These are phyloP conservation scores for Camelina hispida DNA, from an alignment of 345 rosid genomes.

Conservation along the genomic window DNA sequence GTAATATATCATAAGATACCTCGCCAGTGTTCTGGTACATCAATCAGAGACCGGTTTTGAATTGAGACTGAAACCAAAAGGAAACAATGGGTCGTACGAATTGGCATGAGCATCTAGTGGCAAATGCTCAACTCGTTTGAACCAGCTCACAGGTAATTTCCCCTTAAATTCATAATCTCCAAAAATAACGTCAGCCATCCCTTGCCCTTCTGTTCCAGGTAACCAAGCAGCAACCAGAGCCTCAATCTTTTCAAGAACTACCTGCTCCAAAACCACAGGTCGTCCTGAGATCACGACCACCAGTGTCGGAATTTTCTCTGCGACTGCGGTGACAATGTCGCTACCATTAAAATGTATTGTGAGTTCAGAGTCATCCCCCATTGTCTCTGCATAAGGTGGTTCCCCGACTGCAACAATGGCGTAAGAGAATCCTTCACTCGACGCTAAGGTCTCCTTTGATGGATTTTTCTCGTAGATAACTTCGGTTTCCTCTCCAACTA, in stretches of 20 bases:
- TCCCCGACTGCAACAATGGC: constrained; percentile 90
- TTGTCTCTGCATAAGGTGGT: constrained; percentile 71
- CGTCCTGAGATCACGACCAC: constrained; percentile 76
- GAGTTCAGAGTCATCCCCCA: constrained; percentile 64
- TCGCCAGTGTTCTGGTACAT: background rate
- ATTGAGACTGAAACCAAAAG: constrained; percentile 69
- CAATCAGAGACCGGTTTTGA: constrained; percentile 13
- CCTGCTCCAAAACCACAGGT: constrained; percentile 65
- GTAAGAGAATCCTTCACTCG: constrained; percentile 53
- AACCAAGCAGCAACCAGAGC: constrained; percentile 58
- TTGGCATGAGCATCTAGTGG: constrained; percentile 54
- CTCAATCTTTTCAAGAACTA: constrained; percentile 61
- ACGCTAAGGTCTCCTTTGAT: constrained; percentile 57
- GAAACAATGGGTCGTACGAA: constrained; percentile 68
- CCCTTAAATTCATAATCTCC: constrained; percentile 47
- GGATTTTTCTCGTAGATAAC: constrained; percentile 68
- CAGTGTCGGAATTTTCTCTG: constrained; percentile 72
- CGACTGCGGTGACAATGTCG: constrained; percentile 51
- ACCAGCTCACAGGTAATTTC: constrained; percentile 47
- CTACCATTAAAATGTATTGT: constrained; percentile 65
- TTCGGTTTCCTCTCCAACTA: constrained; percentile 72
- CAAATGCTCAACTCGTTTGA: constrained; percentile 50
- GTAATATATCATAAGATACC: background rate
- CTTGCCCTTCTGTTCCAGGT: constrained; percentile 49
- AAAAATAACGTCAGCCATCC: constrained; percentile 43